A percentile compares a stretch with the other conserved stretches of the same genome.
phyloP scores from a whole-genome alignment of 208 protist genomes.

The Leishmania braziliensis region DNA sequence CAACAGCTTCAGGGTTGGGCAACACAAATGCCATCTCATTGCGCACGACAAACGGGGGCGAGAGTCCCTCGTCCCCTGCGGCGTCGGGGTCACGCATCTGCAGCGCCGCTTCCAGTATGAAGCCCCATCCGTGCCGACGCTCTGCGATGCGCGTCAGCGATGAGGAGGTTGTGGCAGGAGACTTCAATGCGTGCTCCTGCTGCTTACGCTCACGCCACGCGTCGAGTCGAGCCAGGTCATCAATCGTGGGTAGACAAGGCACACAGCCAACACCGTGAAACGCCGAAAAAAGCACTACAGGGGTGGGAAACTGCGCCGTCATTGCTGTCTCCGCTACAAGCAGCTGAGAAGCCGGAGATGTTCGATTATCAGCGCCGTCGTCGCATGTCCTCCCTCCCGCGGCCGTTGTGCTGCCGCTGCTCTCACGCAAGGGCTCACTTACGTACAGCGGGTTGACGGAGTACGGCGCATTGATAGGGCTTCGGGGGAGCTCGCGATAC shows the following conservation, averaged over 20 bases:
- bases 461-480: slow-evolving; percentile 51
- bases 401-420: background rate
- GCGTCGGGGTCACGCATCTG: slow-evolving; percentile 7
- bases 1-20: slow-evolving; percentile 6
- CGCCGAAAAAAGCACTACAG: slow-evolving; percentile 52
- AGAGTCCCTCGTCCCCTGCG: slow-evolving; percentile 3
- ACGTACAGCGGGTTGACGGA: slow-evolving; percentile 60
- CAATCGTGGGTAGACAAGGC: slow-evolving; percentile 40
- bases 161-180: background rate
- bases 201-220: slow-evolving; percentile 14
- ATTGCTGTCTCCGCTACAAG: slow-evolving; percentile 16
- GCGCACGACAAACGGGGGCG: slow-evolving; percentile 16
- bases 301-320: slow-evolving; percentile 57
- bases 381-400: background rate
- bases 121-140: background rate
- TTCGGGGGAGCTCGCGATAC: slow-evolving; percentile 44
- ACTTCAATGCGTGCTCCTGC: background rate
- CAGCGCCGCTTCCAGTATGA: slow-evolving; percentile 6
- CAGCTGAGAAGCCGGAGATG: background rate
- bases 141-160: background rate
- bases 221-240: slow-evolving; percentile 19
- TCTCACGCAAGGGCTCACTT: background rate
- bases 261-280: slow-evolving; percentile 66
- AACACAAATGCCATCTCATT: slow-evolving; percentile 14
- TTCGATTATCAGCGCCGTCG: background rate